phyloP scores from a whole-genome alignment of 2,329 filamentous ascomycete genomes.

The Penicillium vulpinum region DNA sequence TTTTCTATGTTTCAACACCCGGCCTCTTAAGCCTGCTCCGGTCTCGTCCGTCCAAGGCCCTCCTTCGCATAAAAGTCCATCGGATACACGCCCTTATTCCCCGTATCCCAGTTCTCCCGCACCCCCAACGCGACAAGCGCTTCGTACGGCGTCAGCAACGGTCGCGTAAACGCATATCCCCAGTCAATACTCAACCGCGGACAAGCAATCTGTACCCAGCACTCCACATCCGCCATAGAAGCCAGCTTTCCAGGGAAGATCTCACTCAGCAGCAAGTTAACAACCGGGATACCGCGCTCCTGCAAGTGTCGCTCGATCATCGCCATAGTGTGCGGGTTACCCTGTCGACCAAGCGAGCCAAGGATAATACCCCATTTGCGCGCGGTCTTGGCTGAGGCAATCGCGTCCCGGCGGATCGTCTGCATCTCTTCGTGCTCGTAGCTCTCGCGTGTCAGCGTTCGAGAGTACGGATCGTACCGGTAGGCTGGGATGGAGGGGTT shows the following conservation, averaged over 20 bases:
- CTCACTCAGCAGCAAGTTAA: conserved; percentile 86
- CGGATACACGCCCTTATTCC: conserved; percentile 70
- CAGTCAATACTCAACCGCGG: conserved; percentile 97
- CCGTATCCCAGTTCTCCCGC: conserved; percentile 69
- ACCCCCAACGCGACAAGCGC: conserved; percentile 85
- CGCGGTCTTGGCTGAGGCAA: conserved; percentile 71
- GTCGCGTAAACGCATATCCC: conserved; percentile 92
- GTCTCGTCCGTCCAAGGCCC: conserved; percentile 77
- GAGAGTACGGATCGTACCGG: conserved; percentile 93
- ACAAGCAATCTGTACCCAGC: conserved; percentile 98
- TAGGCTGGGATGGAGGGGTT: conserved; percentile 90
- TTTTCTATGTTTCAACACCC: neutral
- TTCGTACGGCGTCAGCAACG: conserved; percentile 90
- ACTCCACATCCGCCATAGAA: conserved; percentile 90
- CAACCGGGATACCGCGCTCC: conserved; percentile 71
- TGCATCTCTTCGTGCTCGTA: conserved; percentile 95
- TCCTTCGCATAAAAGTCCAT: conserved; percentile 99
- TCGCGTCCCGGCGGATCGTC: conserved; percentile 72
- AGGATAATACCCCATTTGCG: conserved; percentile 94
- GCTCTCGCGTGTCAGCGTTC: conserved; percentile 83
- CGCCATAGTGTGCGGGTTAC: conserved; percentile 88
- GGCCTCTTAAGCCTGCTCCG: conserved; percentile 22
- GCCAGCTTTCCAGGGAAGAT: conserved; percentile 96
- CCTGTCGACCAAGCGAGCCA: conserved; percentile 87
- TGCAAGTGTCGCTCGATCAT: conserved; percentile 78